A percentile compares a stretch with the other conserved stretches of the same genome.
Evolutionary conservation across 495 filamentous ascomycete genomes (phyloP).

Genomic region (Podospora bellae-mahoneyi): DNA sequence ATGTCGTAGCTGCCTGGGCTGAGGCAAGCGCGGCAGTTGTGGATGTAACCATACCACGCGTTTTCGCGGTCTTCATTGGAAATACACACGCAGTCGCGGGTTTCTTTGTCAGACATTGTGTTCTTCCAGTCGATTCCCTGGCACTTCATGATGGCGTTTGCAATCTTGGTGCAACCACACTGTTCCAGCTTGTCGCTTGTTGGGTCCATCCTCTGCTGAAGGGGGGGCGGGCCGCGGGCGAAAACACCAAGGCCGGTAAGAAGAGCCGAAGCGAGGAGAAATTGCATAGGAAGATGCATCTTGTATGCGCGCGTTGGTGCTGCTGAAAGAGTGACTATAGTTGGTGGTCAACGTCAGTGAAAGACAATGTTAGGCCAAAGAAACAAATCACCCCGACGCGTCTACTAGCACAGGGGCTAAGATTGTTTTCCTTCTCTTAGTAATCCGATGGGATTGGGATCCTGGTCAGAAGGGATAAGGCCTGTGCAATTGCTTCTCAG

Average conservation of each 20-base stretch:
- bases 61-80: background rate
- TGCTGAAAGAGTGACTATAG: background rate
- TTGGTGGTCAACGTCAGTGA: background rate
- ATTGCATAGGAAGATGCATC: background rate
- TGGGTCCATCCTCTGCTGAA: background rate
- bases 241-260: background rate
- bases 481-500: too few relatives aligned
- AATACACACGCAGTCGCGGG: background rate
- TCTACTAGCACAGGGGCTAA: too few relatives aligned
- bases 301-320: background rate
- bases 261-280: background rate
- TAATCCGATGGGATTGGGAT: too few relatives aligned
- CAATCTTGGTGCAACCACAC: constrained; percentile 1
- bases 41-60: constrained; percentile 4
- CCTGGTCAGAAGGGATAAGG: too few relatives aligned
- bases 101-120: background rate
- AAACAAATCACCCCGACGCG: background rate
- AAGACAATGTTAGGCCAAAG: background rate
- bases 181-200: constrained; percentile 1
- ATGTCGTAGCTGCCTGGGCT: background rate
- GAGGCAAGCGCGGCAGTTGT: constrained; percentile 8
- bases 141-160: constrained; percentile 1
- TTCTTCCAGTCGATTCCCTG: background rate
- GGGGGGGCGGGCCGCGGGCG: background rate
- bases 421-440: too few relatives aligned